Evolutionary conservation across 2,329 filamentous ascomycete species (phyloP).

Genomic region (Colletotrichum sp.): DNA sequence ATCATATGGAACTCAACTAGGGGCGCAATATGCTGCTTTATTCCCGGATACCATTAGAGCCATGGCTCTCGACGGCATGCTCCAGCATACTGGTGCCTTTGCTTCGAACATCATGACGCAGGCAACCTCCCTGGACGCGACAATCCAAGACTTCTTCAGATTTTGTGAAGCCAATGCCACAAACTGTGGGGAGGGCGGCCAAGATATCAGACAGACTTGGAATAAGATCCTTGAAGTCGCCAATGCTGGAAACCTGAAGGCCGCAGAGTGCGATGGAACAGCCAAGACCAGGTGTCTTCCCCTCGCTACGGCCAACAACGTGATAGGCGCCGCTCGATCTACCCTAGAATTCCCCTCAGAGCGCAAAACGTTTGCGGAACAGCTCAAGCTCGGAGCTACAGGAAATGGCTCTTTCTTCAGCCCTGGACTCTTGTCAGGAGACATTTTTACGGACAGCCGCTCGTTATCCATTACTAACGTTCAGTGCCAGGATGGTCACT

Average conservation of each 20-base stretch:
- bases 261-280: constrained; percentile 6
- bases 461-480: not conserved
- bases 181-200: not conserved
- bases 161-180: constrained; percentile 4
- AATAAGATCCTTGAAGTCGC: constrained; percentile 4
- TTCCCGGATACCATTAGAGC: not conserved
- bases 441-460: not conserved
- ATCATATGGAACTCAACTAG: constrained; percentile 12
- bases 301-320: not conserved
- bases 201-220: constrained; percentile 3
- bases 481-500: constrained; percentile 12
- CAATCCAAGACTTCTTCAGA: constrained; percentile 11
- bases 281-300: not conserved
- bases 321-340: constrained; percentile 2
- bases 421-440: not conserved
- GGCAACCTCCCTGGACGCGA: constrained; percentile 11
- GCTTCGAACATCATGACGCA: constrained; percentile 14
- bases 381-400: not conserved
- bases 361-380: not conserved
- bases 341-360: not conserved
- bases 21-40: constrained; percentile 1
- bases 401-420: constrained; percentile 4
- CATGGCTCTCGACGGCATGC: constrained; percentile 14
- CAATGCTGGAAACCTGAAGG: not conserved
- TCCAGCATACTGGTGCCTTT: constrained; percentile 9